Percentiles rank a stretch among this genome's conserved stretches.
These are phyloP conservation scores for Neopestalotiopsis sp. DNA, from an alignment of 2,329 filamentous ascomycete species.

Conservation along the genomic window DNA sequence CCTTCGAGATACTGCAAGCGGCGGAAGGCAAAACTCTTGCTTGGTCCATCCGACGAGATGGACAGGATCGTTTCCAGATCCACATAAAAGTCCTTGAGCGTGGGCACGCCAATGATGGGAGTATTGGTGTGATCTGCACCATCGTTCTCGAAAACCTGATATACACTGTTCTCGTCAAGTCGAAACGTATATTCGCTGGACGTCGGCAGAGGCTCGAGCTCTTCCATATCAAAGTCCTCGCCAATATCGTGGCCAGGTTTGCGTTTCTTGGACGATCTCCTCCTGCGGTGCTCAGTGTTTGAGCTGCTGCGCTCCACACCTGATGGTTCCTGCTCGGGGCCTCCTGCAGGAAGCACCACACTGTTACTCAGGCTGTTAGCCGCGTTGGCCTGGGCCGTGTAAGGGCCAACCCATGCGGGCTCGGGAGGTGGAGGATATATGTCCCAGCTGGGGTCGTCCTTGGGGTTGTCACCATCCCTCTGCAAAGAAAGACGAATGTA, in stretches of 20 bases:
- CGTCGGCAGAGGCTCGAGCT: slow-evolving; percentile 76
- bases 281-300: slow-evolving; percentile 41
- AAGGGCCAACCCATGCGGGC: slow-evolving; percentile 76
- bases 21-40: slow-evolving; percentile 95
- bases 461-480: slow-evolving; percentile 82
- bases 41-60: slow-evolving; percentile 93
- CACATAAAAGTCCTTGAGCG: slow-evolving; percentile 93
- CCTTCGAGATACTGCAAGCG: slow-evolving; percentile 94
- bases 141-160: slow-evolving; percentile 83
- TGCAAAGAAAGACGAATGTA: slow-evolving; percentile 89
- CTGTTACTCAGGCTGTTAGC: slow-evolving; percentile 48
- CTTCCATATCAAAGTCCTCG: slow-evolving; percentile 86
- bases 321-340: slow-evolving; percentile 35
- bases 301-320: slow-evolving; percentile 38
- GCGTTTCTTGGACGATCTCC: slow-evolving; percentile 63
- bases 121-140: slow-evolving; percentile 65
- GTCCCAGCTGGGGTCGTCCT: slow-evolving; percentile 80
- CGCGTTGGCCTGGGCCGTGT: slow-evolving; percentile 48
- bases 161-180: slow-evolving; percentile 85
- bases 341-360: slow-evolving; percentile 42
- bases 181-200: slow-evolving; percentile 75
- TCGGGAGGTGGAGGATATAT: slow-evolving; percentile 93
- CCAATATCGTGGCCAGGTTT: slow-evolving; percentile 92
- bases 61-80: slow-evolving; percentile 86
- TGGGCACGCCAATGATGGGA: slow-evolving; percentile 85